These are phyloP conservation scores for Phytophthora pseudosyringae DNA, from an alignment of 352 stramenopile species.

Conservation along the genomic window DNA sequence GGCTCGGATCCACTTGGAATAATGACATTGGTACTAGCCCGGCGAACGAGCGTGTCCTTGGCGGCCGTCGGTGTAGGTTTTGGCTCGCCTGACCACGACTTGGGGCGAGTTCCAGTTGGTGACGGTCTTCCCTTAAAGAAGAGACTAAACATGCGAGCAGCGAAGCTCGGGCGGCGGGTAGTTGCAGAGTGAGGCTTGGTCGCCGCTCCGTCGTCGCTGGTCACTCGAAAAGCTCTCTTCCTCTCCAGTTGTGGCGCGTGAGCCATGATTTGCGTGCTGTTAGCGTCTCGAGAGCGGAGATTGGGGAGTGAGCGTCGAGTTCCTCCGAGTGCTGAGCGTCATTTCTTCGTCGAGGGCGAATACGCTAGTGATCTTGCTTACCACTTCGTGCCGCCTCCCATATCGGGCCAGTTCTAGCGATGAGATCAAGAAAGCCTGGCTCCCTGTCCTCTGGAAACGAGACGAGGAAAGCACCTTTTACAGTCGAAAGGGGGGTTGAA, in stretches of 20 bases:
- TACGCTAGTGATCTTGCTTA: neutral
- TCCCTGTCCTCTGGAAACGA: neutral
- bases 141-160: constrained; percentile 21
- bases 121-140: constrained; percentile 15
- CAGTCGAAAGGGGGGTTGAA: neutral
- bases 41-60: neutral
- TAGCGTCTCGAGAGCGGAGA: neutral
- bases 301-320: constrained; percentile 7
- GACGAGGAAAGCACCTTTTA: neutral
- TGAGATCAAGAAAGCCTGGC: constrained; percentile 7
- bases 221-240: constrained; percentile 14
- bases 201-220: neutral
- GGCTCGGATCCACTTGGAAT: constrained; percentile 2
- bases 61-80: neutral
- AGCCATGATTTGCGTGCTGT: constrained; percentile 8
- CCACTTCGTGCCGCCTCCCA: constrained; percentile 9
- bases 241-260: constrained; percentile 3
- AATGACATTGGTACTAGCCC: constrained; percentile 19
- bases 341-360: constrained; percentile 1
- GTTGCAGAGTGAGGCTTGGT: neutral
- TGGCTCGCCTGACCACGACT: constrained; percentile 26
- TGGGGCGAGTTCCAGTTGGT: constrained; percentile 3
- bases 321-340: neutral
- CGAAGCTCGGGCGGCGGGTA: constrained; percentile 10
- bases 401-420: neutral